Evolutionary conservation across 768 basidiomycete species (phyloP).

Genomic region (Mycena filopes): DNA sequence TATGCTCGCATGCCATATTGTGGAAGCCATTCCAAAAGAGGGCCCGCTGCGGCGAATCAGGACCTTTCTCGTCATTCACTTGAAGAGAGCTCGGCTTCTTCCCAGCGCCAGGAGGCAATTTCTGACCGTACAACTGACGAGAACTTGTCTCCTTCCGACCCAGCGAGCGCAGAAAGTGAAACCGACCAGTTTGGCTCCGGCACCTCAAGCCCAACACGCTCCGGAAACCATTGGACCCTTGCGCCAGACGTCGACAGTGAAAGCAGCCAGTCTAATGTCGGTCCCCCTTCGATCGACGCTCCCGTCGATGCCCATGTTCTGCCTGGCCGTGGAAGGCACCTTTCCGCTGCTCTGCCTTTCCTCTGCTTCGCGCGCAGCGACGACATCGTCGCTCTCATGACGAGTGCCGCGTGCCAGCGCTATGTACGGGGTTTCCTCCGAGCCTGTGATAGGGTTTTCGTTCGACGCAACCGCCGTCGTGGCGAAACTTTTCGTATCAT

Average conservation of each 20-base stretch:
- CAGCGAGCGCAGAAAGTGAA: too few species aligned
- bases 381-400: conserved; percentile 12
- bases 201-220: too few species aligned
- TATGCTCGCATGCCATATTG: conserved; percentile 3
- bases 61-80: background rate
- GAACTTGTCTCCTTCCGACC: background rate
- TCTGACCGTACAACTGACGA: background rate
- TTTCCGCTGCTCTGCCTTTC: background rate
- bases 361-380: conserved; percentile 5
- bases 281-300: conserved; percentile 7
- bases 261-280: background rate
- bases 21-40: background rate
- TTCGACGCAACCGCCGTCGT: background rate
- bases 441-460: conserved; percentile 1
- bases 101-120: background rate
- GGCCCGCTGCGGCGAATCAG: background rate
- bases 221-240: background rate
- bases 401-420: conserved; percentile 19
- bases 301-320: conserved; percentile 11
- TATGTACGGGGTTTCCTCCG: conserved; percentile 8
- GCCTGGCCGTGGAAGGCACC: conserved; percentile 5
- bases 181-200: too few species aligned
- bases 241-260: background rate
- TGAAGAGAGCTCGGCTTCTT: background rate
- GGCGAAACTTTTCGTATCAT: conserved; percentile 3